Evolutionary conservation across 805 yeast genomes (phyloP), one percentile per base, ranked within the genome.

Genomic region (Zygosaccharomyces lentus): DNA sequence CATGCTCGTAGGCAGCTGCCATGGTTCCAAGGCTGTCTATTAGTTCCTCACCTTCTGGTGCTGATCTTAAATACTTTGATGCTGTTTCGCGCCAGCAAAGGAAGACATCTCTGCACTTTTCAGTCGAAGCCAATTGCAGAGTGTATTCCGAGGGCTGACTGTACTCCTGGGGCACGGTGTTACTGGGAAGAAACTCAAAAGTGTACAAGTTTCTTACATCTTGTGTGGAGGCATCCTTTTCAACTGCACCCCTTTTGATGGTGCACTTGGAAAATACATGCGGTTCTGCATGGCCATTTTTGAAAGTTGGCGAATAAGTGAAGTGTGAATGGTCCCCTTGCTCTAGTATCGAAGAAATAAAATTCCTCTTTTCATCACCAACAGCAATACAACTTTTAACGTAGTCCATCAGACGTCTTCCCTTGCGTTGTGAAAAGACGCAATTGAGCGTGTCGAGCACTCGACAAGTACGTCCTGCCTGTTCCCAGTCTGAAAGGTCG

Each of bases 11-110:
- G 43, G 71, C 75, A 2, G 66, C 62, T 0, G 74, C 71, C 34
- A 77, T 43, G 2, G 62, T 59, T 2, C 71, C 74, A 8, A 81
- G 51, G 17, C 71, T 71, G 35, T 81, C 81, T 9, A 74, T 68
- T 41, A 79, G 56, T 34, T 78, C 82, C 34, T 74, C 79, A 48
- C 79, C 66, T 30, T 78, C 84, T 7, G 52, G 48, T 49, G 78
- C 84, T 10, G 60, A 64, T 36, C 61, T 54, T 12, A 69, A 55
- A 25, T 52, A 50, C 36, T 49, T 66, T 2, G 65, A 56, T 0
- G 69, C 65, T 40, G 65, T 53, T 5, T 57, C 55, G 26, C 55
- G 58, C 71, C 65, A 64, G 12, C 58, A 48, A 37, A 53, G 59
- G 44, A 56, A 59, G 10, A 61, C 57, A 36, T 56, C 57, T 47